These are phyloP conservation scores for barrel medic (Medicago truncatula) DNA, from an alignment of 306 rosid species.

Conservation along the genomic window MtrunA17r5.0-ANR NC_053048.1:55424001-55424500, in stretches of 20 bases:
- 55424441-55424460: conserved; percentile 28
- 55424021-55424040: too few species aligned
- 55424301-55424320: not conserved
- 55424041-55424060: too few species aligned
- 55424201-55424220: not conserved
- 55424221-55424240: not conserved
- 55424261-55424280: not conserved
- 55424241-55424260: not conserved
- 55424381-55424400: too few species aligned
- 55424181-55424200: not conserved
- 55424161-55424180: not conserved
- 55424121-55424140: conserved; percentile 23
- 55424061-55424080: not conserved
- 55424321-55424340: not conserved
- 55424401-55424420: not conserved
- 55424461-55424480: not conserved
- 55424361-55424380: not conserved
- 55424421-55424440: conserved; percentile 22
- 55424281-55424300: not conserved
- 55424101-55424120: conserved; percentile 28
- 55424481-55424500: not conserved
- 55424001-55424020: too few species aligned
- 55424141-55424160: not conserved
- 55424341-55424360: not conserved
- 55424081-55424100: not conserved